phyloP scores from a whole-genome alignment of 2,329 filamentous ascomycete genomes.

The Mycosphaerella sp. region DNA sequence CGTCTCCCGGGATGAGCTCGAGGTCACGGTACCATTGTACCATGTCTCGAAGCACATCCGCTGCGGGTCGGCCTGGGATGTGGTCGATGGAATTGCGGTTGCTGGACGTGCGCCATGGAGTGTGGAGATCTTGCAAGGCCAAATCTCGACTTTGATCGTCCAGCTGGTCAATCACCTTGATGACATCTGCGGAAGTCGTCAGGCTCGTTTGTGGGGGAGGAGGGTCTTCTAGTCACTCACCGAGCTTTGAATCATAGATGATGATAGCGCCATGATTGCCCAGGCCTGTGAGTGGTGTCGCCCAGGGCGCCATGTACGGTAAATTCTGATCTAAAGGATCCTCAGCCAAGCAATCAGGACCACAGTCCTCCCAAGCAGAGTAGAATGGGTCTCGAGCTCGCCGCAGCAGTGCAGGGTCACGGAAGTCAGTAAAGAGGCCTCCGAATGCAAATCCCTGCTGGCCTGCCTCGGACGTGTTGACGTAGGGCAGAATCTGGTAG shows the following conservation, averaged over 20 bases:
- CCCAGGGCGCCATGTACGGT: background rate
- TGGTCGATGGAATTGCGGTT: conserved; percentile 3
- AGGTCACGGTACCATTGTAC: background rate
- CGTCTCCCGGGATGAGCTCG: background rate
- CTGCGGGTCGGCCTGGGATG: background rate
- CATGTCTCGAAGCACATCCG: conserved; percentile 2
- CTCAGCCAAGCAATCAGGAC: background rate
- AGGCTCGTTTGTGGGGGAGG: background rate
- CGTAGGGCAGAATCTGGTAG: conserved; percentile 4
- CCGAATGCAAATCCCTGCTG: conserved; percentile 1
- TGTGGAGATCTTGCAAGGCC: background rate
- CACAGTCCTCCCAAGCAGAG: background rate
- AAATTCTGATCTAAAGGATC: conserved; percentile 3
- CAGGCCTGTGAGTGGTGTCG: background rate
- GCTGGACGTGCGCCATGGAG: background rate
- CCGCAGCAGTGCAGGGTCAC: background rate
- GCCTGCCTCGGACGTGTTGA: background rate
- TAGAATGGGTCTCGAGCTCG: conserved; percentile 1
- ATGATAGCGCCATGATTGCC: conserved; percentile 1
- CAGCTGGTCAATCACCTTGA: conserved; percentile 1
- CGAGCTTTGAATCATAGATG: background rate
- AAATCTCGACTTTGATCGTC: background rate
- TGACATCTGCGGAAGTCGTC: background rate
- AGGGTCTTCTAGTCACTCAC: background rate
- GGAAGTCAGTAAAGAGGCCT: conserved; percentile 1